Conservation (phyloP, 306 rosid genomes). For the Biancaea sappan region DNA sequence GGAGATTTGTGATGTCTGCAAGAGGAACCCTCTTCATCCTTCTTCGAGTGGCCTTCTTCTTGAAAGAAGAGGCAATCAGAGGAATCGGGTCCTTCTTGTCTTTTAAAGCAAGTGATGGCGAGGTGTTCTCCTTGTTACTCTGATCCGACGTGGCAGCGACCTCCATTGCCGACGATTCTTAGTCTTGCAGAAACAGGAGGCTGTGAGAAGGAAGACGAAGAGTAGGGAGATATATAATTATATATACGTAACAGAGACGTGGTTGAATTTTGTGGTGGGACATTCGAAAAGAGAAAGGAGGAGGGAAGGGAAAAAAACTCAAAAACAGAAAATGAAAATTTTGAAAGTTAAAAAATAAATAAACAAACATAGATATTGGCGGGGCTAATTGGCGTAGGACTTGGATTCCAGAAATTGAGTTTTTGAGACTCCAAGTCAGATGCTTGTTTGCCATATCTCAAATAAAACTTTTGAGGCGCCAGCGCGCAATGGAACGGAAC, state of each 20-base stretch:
- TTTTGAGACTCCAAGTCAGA: no score
- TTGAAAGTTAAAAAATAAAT: not conserved
- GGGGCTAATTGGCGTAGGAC: no score
- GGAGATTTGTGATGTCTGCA: slow-evolving; percentile 39
- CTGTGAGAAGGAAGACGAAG: not conserved
- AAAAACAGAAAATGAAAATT: not conserved
- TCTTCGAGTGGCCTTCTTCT: slow-evolving; percentile 29
- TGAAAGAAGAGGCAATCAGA: slow-evolving; percentile 15
- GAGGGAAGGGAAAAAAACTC: not conserved
- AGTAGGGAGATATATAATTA: slow-evolving; percentile 17
- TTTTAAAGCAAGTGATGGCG: not conserved
- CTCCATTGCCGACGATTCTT: slow-evolving; percentile 26
- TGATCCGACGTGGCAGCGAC: not conserved
- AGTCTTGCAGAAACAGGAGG: not conserved
- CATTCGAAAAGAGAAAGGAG: not conserved
- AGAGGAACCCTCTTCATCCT: slow-evolving; percentile 37
- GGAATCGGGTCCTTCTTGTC: slow-evolving; percentile 29
- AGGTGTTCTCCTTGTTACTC: slow-evolving; percentile 41
- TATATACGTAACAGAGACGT: no score
- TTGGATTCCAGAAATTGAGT: no score
- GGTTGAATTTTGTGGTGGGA: not conserved
- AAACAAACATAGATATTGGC: no score
- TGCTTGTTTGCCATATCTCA: not conserved
- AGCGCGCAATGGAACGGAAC: not conserved
- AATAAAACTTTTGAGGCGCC: not conserved